A percentile compares a stretch with the other conserved stretches of the same genome.
These are phyloP conservation scores for Ilyonectria sp. DNA, from an alignment of 2,329 filamentous ascomycete species.

Conservation along the genomic window DNA sequence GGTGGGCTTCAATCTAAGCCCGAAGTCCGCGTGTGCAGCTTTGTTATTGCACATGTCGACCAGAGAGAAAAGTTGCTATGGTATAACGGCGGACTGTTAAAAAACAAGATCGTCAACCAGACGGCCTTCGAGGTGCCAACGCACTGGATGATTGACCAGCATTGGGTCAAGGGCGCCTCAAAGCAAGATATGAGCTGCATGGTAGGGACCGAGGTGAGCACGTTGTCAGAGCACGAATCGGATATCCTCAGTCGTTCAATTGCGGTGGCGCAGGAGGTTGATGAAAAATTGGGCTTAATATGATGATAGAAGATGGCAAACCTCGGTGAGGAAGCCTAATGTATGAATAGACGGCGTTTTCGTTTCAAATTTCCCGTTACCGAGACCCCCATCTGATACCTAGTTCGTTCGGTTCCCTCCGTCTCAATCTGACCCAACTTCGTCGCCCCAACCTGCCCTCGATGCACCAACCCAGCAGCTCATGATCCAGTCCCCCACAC, in stretches of 20 bases:
- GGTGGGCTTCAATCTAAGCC: too few relatives aligned
- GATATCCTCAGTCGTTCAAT: constrained; percentile 29
- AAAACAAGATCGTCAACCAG: constrained; percentile 54
- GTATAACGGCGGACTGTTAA: constrained; percentile 61
- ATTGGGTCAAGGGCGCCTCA: constrained; percentile 53
- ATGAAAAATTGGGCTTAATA: not conserved
- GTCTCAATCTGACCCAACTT: too few relatives aligned
- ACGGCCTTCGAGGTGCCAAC: constrained; percentile 54
- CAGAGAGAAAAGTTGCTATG: constrained; percentile 55
- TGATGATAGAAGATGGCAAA: too few relatives aligned
- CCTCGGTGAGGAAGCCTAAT: too few relatives aligned
- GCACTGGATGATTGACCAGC: constrained; percentile 58
- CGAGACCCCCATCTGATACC: too few relatives aligned
- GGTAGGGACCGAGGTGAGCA: constrained; percentile 38
- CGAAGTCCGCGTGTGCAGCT: constrained; percentile 54
- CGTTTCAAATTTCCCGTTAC: too few relatives aligned
- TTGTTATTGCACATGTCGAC: constrained; percentile 60
- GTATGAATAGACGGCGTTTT: too few relatives aligned
- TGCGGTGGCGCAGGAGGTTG: constrained; percentile 29
- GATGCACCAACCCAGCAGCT: too few relatives aligned
- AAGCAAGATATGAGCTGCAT: constrained; percentile 58
- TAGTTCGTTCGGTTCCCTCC: too few relatives aligned
- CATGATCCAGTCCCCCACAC: too few relatives aligned
- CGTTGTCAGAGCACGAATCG: constrained; percentile 23
- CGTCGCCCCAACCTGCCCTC: too few relatives aligned